These are phyloP conservation scores for Aspergillus conjunctus DNA, from an alignment of 495 filamentous ascomycete genomes.

Conservation along the genomic window DNA sequence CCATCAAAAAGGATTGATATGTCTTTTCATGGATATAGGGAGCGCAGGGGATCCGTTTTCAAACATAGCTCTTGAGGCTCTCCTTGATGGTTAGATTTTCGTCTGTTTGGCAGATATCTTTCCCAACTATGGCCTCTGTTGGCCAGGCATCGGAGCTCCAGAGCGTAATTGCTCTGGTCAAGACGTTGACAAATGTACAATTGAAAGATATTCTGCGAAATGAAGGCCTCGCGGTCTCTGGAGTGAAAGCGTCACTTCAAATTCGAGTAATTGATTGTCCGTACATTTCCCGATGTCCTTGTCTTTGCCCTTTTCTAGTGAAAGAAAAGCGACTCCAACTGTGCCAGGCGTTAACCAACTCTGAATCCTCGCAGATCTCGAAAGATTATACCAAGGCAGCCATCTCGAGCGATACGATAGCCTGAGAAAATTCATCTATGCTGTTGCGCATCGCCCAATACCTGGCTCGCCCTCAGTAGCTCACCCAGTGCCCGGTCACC, in stretches of 20 bases:
- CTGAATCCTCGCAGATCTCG: conserved; percentile 34
- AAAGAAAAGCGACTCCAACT: neutral
- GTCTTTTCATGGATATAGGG: conserved; percentile 25
- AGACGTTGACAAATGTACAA: conserved; percentile 66
- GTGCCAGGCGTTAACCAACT: neutral
- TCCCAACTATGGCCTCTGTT: conserved; percentile 50
- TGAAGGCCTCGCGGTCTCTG: conserved; percentile 70
- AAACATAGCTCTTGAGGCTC: conserved; percentile 20
- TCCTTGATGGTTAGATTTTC: conserved; percentile 7
- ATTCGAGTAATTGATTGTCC: conserved; percentile 72
- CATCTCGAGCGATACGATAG: conserved; percentile 37
- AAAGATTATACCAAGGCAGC: conserved; percentile 37
- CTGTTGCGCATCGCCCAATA: conserved; percentile 31
- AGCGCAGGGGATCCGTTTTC: conserved; percentile 16
- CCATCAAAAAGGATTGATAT: conserved; percentile 23
- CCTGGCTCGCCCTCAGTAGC: conserved; percentile 29
- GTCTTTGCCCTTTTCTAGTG: conserved; percentile 4
- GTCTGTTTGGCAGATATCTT: neutral
- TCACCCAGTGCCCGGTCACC: conserved; percentile 29
- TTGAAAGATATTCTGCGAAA: conserved; percentile 72
- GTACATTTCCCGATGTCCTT: conserved; percentile 39
- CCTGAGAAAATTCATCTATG: conserved; percentile 36
- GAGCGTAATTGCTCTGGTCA: conserved; percentile 49
- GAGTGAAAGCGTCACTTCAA: conserved; percentile 80
- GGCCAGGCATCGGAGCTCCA: conserved; percentile 40